Evolutionary conservation across 352 stramenopile genomes (phyloP).

Genomic region (Globisporangium ultimum): DNA sequence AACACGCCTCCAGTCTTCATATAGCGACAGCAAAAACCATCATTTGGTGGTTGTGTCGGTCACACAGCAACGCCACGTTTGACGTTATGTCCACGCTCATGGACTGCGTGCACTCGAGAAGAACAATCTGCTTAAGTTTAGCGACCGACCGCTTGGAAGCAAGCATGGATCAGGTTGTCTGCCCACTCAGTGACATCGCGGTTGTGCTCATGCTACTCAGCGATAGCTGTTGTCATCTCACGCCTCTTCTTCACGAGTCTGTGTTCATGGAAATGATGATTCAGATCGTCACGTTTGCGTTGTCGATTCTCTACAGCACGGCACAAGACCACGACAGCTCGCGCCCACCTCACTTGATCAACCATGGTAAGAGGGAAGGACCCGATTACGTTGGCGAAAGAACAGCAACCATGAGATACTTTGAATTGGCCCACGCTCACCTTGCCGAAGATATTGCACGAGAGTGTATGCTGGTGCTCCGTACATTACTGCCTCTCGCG

Average conservation of each 20-base stretch:
- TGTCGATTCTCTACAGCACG: slow-evolving; percentile 23
- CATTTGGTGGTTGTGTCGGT: slow-evolving; percentile 66
- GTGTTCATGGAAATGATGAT: slow-evolving; percentile 21
- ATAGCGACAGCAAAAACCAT: slow-evolving; percentile 48
- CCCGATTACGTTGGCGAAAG: too few relatives aligned
- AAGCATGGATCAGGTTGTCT: slow-evolving; percentile 2
- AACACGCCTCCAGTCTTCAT: slow-evolving; percentile 28
- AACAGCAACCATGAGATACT: slow-evolving; percentile 1
- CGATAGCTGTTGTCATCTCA: slow-evolving; percentile 27
- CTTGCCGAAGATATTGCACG: slow-evolving; percentile 23
- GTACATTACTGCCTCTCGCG: slow-evolving; percentile 37
- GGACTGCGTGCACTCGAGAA: slow-evolving; percentile 1
- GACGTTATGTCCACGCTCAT: slow-evolving; percentile 33
- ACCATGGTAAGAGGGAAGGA: too few relatives aligned
- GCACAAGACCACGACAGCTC: neutral
- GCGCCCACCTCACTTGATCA: neutral
- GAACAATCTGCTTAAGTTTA: neutral
- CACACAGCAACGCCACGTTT: slow-evolving; percentile 39
- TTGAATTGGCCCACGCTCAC: slow-evolving; percentile 11
- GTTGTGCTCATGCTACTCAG: slow-evolving; percentile 28
- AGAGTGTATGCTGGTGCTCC: slow-evolving; percentile 50
- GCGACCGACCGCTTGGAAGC: neutral
- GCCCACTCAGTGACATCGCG: slow-evolving; percentile 28
- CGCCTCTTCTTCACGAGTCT: neutral
- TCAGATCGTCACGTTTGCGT: slow-evolving; percentile 24